Evolutionary conservation across 371 early-diverging fungal species (phyloP).

Genomic region (Parasitella parasitica): DNA sequence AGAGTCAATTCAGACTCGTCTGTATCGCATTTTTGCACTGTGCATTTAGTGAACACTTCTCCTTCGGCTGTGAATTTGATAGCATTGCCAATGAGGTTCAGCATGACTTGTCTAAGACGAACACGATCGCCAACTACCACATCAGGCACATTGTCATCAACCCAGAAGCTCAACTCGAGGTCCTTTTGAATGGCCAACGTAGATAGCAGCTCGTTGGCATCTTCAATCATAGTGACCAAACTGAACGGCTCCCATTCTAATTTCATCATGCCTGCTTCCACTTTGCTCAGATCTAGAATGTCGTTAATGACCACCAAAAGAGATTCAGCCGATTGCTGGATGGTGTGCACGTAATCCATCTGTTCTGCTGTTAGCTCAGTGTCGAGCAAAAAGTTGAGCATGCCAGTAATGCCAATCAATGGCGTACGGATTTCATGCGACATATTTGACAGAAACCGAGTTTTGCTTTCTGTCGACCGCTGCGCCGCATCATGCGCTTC

Average conservation of each 20-base stretch:
- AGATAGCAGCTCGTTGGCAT: constrained; percentile 60
- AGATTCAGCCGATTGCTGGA: constrained; percentile 65
- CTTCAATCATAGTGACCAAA: constrained; percentile 60
- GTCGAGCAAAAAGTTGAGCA: constrained; percentile 64
- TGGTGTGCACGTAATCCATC: constrained; percentile 65
- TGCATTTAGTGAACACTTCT: constrained; percentile 63
- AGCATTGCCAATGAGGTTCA: constrained; percentile 66
- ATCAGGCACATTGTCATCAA: constrained; percentile 60
- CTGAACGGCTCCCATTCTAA: constrained; percentile 65
- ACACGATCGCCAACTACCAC: constrained; percentile 61
- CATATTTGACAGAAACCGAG: constrained; percentile 68
- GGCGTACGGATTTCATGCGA: constrained; percentile 72
- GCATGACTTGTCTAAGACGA: constrained; percentile 55
- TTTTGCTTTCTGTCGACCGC: constrained; percentile 70
- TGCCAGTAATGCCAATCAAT: constrained; percentile 66
- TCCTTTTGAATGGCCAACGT: constrained; percentile 63
- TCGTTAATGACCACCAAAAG: constrained; percentile 70
- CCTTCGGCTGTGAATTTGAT: constrained; percentile 67
- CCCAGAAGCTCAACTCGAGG: constrained; percentile 60
- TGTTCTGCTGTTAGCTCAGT: constrained; percentile 64
- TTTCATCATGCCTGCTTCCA: constrained; percentile 74
- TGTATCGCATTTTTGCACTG: constrained; percentile 31
- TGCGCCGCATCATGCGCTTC: constrained; percentile 71
- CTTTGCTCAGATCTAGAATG: constrained; percentile 68
- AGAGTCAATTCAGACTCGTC: constrained; percentile 39